Percentiles rank a stretch among this genome's conserved stretches.
Conservation (phyloP, 805 yeast genomes). For the Suhomyces prunicola region DNA sequence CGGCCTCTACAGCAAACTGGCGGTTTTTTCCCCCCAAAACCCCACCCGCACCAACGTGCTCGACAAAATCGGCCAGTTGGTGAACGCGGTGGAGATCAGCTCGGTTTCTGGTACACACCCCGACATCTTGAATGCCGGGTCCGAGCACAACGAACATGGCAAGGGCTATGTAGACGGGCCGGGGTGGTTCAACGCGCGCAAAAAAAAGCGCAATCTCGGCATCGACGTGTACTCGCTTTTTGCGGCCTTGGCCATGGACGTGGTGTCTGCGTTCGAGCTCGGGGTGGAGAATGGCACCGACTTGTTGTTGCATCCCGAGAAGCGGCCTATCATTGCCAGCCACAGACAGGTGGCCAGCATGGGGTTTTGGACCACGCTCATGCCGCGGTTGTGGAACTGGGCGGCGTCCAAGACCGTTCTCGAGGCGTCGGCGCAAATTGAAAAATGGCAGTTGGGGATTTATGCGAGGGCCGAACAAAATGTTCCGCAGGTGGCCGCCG, state of each 20-base stretch:
- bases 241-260: slow-evolving; percentile 71
- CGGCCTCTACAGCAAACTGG: slow-evolving; percentile 32
- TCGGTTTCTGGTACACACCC: slow-evolving; percentile 33
- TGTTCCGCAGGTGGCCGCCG: slow-evolving; percentile 15
- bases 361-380: slow-evolving; percentile 63
- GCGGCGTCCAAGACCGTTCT: slow-evolving; percentile 43
- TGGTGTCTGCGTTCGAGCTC: slow-evolving; percentile 56
- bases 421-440: slow-evolving; percentile 37
- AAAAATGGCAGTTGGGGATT: slow-evolving; percentile 44
- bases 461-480: slow-evolving; percentile 34
- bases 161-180: slow-evolving; percentile 25
- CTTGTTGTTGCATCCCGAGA: slow-evolving; percentile 38
- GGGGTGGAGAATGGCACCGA: slow-evolving; percentile 49
- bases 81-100: slow-evolving; percentile 22
- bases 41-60: slow-evolving; percentile 23
- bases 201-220: slow-evolving; percentile 30
- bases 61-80: slow-evolving; percentile 25
- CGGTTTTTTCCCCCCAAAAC: slow-evolving; percentile 31
- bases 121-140: slow-evolving; percentile 31
- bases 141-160: slow-evolving; percentile 31
- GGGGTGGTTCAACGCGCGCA: slow-evolving; percentile 29
- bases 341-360: slow-evolving; percentile 50
- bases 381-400: slow-evolving; percentile 52
- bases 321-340: slow-evolving; percentile 41
- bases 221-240: slow-evolving; percentile 60